phyloP scores from a whole-genome alignment of 2,329 filamentous ascomycete genomes.

The Zymoseptoria crescenta region DNA sequence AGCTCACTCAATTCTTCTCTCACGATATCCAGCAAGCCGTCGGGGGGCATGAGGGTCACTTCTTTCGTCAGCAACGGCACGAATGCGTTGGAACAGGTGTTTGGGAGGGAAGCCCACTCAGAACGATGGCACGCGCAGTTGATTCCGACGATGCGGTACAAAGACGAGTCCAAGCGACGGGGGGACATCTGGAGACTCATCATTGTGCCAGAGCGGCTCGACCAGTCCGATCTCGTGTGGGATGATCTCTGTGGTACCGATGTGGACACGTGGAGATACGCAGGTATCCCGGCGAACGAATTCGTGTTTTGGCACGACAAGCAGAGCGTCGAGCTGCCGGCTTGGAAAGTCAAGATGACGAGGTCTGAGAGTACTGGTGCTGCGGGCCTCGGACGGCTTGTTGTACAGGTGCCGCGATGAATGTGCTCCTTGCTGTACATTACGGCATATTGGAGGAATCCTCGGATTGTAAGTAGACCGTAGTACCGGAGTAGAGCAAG shows the following conservation, averaged over 20 bases:
- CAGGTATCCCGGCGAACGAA: slow-evolving; percentile 8
- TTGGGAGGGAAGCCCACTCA: not conserved
- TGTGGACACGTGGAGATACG: slow-evolving; percentile 6
- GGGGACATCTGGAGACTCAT: slow-evolving; percentile 13
- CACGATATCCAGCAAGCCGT: not conserved
- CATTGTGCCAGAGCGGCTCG: slow-evolving; percentile 1
- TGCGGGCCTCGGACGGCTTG: not conserved
- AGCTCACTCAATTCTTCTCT: slow-evolving; percentile 9
- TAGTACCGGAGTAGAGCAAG: no score
- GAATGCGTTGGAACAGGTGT: slow-evolving; percentile 4
- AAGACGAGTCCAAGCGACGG: not conserved
- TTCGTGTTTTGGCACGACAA: slow-evolving; percentile 9
- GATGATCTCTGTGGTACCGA: slow-evolving; percentile 8
- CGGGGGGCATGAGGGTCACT: slow-evolving; percentile 6
- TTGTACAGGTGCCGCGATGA: not conserved
- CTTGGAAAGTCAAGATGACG: slow-evolving; percentile 12
- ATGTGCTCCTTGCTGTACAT: not conserved
- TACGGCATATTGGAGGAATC: no score
- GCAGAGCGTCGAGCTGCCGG: slow-evolving; percentile 7
- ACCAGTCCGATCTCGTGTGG: not conserved
- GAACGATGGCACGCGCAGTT: slow-evolving; percentile 6
- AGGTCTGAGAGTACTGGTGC: not conserved
- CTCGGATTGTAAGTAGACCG: no score
- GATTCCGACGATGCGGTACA: slow-evolving; percentile 7
- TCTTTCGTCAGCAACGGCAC: slow-evolving; percentile 12